These are phyloP conservation scores for Knoxdaviesia capensis DNA, from an alignment of 2,329 filamentous ascomycete genomes.

Conservation along the genomic window DNA sequence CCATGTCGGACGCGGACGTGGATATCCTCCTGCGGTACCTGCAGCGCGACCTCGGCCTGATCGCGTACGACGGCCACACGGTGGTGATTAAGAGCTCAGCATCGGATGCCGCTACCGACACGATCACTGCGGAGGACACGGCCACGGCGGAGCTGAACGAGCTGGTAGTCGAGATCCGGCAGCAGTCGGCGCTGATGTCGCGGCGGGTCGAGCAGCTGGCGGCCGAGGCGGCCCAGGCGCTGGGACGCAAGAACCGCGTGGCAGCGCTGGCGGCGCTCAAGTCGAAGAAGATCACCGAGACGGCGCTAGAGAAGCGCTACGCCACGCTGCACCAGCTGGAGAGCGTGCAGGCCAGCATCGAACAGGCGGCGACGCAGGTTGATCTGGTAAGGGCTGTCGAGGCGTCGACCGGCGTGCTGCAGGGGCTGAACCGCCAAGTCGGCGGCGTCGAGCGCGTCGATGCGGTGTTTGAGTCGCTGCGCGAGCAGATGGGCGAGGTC, in stretches of 20 bases:
- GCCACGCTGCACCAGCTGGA: slow-evolving; percentile 66
- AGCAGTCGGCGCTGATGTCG: slow-evolving; percentile 48
- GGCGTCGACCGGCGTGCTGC: slow-evolving; percentile 51
- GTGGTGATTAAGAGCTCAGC: slow-evolving; percentile 46
- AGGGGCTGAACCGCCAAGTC: slow-evolving; percentile 51
- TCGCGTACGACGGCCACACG: slow-evolving; percentile 42
- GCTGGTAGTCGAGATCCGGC: slow-evolving; percentile 53
- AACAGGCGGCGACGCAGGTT: slow-evolving; percentile 70
- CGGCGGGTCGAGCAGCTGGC: slow-evolving; percentile 46
- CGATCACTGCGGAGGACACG: slow-evolving; percentile 56
- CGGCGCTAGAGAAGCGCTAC: slow-evolving; percentile 48
- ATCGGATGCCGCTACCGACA: slow-evolving; percentile 13
- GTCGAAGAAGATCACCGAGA: slow-evolving; percentile 65
- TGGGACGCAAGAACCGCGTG: slow-evolving; percentile 51
- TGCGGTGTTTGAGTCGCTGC: slow-evolving; percentile 51
- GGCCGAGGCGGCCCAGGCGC: slow-evolving; percentile 45
- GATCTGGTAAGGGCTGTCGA: slow-evolving; percentile 71
- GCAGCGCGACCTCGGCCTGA: slow-evolving; percentile 40
- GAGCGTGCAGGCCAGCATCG: slow-evolving; percentile 61
- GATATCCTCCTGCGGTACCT: slow-evolving; percentile 52
- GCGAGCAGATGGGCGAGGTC: slow-evolving; percentile 60
- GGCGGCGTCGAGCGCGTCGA: slow-evolving; percentile 62
- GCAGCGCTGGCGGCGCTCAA: slow-evolving; percentile 61
- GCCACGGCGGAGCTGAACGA: slow-evolving; percentile 72
- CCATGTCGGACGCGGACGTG: slow-evolving; percentile 37